These are phyloP conservation scores for Trypanosoma rangeli DNA, from an alignment of 208 protist genomes.

Conservation along the genomic window DNA sequence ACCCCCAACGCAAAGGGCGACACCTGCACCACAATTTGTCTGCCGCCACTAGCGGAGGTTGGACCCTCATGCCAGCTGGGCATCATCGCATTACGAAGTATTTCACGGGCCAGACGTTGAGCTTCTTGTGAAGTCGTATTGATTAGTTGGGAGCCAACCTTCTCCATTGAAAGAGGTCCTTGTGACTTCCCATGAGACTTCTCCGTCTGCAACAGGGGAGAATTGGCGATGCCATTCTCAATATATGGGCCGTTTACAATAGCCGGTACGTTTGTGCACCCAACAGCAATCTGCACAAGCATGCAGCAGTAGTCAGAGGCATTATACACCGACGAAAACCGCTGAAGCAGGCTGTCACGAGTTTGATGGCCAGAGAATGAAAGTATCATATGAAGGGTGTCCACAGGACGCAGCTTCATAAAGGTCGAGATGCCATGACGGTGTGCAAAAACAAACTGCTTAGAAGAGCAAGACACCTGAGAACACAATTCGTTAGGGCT, in stretches of 20 bases:
- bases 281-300: conserved; percentile 86
- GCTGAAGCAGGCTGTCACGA: conserved; percentile 63
- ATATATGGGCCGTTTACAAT: conserved; percentile 32
- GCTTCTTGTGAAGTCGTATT: conserved; percentile 45
- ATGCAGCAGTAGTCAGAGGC: conserved; percentile 80
- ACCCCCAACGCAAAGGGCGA: conserved; percentile 71
- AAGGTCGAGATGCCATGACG: conserved; percentile 80
- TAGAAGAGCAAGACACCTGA: conserved; percentile 59
- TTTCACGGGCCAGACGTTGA: conserved; percentile 57
- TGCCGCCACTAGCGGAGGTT: conserved; percentile 14
- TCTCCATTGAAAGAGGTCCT: conserved; percentile 46
- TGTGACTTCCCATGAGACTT: conserved; percentile 15
- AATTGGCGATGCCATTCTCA: conserved; percentile 28
- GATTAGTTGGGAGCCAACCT: conserved; percentile 51
- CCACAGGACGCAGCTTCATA: conserved; percentile 75
- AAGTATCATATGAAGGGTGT: conserved; percentile 85
- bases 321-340: conserved; percentile 72
- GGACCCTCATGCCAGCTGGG: conserved; percentile 45
- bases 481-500: conserved; percentile 71
- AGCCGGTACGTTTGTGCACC: conserved; percentile 32
- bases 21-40: conserved; percentile 59
- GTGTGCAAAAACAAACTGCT: conserved; percentile 69
- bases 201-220: conserved; percentile 21
- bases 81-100: conserved; percentile 58
- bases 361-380: conserved; percentile 37